These are phyloP conservation scores for Scytalidium lignicola DNA, from an alignment of 2,329 filamentous ascomycete species.

Conservation along the genomic window DNA sequence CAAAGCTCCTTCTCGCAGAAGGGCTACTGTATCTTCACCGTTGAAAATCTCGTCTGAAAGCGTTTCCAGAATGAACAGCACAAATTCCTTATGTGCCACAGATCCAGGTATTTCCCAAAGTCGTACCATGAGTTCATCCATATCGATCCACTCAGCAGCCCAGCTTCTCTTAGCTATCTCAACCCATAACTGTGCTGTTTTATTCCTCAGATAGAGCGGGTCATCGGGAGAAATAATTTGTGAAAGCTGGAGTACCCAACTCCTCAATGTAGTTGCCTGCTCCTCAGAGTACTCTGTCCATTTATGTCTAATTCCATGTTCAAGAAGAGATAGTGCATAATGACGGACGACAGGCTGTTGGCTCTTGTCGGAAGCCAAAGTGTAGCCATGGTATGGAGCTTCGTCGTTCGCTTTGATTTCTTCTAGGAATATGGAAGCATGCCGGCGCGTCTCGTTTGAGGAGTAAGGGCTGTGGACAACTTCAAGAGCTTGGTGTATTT, in stretches of 20 bases:
- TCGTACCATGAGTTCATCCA: constrained; percentile 78
- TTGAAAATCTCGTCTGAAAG: constrained; percentile 93
- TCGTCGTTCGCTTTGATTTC: constrained; percentile 72
- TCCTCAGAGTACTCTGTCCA: constrained; percentile 69
- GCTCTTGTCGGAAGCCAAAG: constrained; percentile 67
- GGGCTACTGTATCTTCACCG: constrained; percentile 80
- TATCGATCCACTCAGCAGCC: constrained; percentile 89
- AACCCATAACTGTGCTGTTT: constrained; percentile 90
- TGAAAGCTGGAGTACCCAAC: constrained; percentile 75
- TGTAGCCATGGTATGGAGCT: constrained; percentile 80
- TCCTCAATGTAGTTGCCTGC: constrained; percentile 63
- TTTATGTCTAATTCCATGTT: constrained; percentile 81
- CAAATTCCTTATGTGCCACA: constrained; percentile 71
- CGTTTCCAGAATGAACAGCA: constrained; percentile 82
- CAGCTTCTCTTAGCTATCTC: constrained; percentile 91
- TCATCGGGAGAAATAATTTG: constrained; percentile 66
- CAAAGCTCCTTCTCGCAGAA: constrained; percentile 74
- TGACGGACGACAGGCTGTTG: constrained; percentile 83
- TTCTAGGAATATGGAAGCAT: constrained; percentile 84
- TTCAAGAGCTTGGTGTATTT: constrained; percentile 79
- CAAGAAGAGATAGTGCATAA: constrained; percentile 87
- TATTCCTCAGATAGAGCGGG: constrained; percentile 81
- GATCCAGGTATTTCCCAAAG: constrained; percentile 71
- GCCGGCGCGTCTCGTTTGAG: constrained; percentile 71
- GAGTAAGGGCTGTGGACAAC: constrained; percentile 81